Conservation (phyloP, 176 grass and related monocot species). For the Juncus inflexus region DNA sequence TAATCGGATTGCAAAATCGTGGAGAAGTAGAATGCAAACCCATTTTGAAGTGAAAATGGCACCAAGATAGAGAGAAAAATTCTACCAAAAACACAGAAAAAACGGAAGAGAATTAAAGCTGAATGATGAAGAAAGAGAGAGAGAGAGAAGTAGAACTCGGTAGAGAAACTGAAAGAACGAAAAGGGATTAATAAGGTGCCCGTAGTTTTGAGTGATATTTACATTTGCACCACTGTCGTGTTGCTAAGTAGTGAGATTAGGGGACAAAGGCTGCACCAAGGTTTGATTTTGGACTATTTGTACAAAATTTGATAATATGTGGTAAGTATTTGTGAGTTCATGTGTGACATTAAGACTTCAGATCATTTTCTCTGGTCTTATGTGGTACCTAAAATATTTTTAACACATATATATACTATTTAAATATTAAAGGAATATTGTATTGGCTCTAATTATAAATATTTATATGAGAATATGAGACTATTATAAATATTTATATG, state of each 20-base stretch:
- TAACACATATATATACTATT: too few relatives aligned
- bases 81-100: slow-evolving; percentile 15
- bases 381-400: too few relatives aligned
- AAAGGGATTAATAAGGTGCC: not conserved
- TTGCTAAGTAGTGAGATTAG: slow-evolving; percentile 17
- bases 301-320: not conserved
- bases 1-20: slow-evolving; percentile 38
- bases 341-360: too few relatives aligned
- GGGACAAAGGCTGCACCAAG: slow-evolving; percentile 26
- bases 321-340: not conserved
- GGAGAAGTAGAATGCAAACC: slow-evolving; percentile 33
- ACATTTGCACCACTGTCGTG: slow-evolving; percentile 13
- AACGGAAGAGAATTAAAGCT: slow-evolving; percentile 1
- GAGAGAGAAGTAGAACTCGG: not conserved
- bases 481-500: too few relatives aligned
- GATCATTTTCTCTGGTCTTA: too few relatives aligned
- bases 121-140: slow-evolving; percentile 22
- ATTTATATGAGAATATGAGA: too few relatives aligned
- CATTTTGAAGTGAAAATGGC: slow-evolving; percentile 17
- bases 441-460: too few relatives aligned
- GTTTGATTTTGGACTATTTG: slow-evolving; percentile 16
- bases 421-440: too few relatives aligned
- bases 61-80: not conserved
- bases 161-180: not conserved
- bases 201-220: not conserved